phyloP scores from a whole-genome alignment of 2,329 filamentous ascomycete genomes.

The Aspergillus transmontanensis region DNA sequence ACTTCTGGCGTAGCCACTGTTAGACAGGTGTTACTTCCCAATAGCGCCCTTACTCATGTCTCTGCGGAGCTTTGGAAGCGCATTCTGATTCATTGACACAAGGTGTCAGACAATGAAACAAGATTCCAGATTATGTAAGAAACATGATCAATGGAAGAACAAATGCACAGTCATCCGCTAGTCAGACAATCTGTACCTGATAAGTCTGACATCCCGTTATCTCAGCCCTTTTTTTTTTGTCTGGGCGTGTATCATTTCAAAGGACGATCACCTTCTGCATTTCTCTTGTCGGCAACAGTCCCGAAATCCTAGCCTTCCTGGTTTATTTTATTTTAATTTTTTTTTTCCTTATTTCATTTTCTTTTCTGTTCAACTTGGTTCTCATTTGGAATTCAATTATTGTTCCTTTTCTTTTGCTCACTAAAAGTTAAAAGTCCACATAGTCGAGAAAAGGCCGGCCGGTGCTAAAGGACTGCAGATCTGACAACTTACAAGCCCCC shows the following conservation, averaged over 20 bases:
- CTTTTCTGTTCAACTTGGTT: background rate
- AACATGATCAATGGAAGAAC: background rate
- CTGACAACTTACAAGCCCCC: slow-evolving; percentile 6
- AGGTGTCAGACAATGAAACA: background rate
- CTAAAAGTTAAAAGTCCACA: background rate
- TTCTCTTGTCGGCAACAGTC: background rate
- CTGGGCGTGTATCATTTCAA: no score
- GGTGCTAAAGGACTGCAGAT: slow-evolving; percentile 11
- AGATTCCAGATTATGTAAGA: slow-evolving; percentile 3
- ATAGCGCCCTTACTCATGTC: slow-evolving; percentile 7
- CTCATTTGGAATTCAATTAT: background rate
- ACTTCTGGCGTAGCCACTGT: background rate
- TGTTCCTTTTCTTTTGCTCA: background rate
- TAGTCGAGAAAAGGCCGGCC: no score
- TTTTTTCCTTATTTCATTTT: no score
- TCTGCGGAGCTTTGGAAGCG: background rate
- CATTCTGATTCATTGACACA: background rate
- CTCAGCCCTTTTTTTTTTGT: background rate
- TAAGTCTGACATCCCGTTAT: background rate
- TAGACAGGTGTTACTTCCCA: slow-evolving; percentile 4
- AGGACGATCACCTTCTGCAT: background rate
- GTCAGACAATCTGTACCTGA: background rate
- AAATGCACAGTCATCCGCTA: background rate
- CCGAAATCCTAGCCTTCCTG: background rate
- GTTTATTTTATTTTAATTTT: background rate